Base-by-base conservation (phyloP, 2,329 filamentous ascomycete species). In the Thielaviopsis euricoi region DNA sequence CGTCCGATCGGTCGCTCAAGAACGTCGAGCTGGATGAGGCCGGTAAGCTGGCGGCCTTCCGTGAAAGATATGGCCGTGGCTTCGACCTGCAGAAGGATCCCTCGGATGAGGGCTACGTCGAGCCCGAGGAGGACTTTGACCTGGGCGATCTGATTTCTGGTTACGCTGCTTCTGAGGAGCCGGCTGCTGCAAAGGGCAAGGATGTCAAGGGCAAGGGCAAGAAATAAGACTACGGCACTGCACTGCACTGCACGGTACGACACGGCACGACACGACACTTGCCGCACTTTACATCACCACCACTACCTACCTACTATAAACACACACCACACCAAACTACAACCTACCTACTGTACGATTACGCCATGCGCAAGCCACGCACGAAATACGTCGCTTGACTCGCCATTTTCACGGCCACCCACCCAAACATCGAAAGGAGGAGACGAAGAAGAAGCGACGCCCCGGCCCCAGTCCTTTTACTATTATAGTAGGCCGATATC, bases 1-100 rank as follows among this genome's bases (percentile, higher is more conserved):
- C 93, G 0, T 83, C 77, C 60, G 84, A 86, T 64, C 82, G 83
- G 71, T 85, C 86, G 62, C 76, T 98, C 65, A 75, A 85, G 68
- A 95, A 93, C 69, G 79, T 96, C 59, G 93, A 98, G 73, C 83
- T 94, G 62, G 93, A 98, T 70, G 93, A 97, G 77, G 91, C 93
- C 2, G 93, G 93, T 19, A 82, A 86, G 67, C 73, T 98, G 66
- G 86, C 85, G 56, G 86, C 87, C 58, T 98, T 98, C 75, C 79
- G 93, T 66, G 79, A 79, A 61, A 80, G 86, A 59, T 98, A 90
- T 74, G 93, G 93, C 25, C 76, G 85, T 60, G 82, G 82, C 12
- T 98, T 87, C 77, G 93, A 98, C 73, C 75, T 80, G 23, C 73
- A 68, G 10, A 71, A 67, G 64, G 52, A 57, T 21, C 64, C 68